Conservation (phyloP, 2,329 filamentous ascomycete species). For the Alternaria alternata region DNA sequence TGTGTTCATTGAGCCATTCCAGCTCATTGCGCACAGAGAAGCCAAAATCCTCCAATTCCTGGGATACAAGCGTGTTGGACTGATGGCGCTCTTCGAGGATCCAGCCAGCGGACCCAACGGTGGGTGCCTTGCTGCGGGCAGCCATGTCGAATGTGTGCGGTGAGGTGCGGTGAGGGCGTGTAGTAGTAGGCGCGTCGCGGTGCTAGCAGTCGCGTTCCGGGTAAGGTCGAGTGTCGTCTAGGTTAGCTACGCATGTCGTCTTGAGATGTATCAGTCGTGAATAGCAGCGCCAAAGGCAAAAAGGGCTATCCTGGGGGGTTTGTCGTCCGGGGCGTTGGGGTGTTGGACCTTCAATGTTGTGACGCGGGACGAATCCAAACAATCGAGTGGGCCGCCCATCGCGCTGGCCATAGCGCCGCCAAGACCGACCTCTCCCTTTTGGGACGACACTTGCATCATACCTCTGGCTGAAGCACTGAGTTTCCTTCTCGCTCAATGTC, state of each 20-base stretch:
- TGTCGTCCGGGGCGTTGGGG: slow-evolving; percentile 21
- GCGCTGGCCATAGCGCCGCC: slow-evolving; percentile 27
- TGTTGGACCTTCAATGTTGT: slow-evolving; percentile 24
- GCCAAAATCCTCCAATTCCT: slow-evolving; percentile 91
- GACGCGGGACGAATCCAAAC: slow-evolving; percentile 30
- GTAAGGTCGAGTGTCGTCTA: slow-evolving; percentile 9
- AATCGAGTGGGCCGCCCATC: slow-evolving; percentile 26
- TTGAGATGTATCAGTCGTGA: slow-evolving; percentile 19
- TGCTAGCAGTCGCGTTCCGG: slow-evolving; percentile 23
- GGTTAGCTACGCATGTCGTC: slow-evolving; percentile 33
- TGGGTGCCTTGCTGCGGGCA: slow-evolving; percentile 49
- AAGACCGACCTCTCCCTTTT: slow-evolving; percentile 14
- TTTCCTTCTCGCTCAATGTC: not conserved
- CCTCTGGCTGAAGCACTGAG: not conserved
- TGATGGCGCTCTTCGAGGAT: slow-evolving; percentile 83
- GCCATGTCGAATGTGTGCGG: slow-evolving; percentile 37
- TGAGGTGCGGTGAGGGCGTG: slow-evolving; percentile 8
- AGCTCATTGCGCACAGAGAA: slow-evolving; percentile 93
- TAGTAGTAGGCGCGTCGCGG: slow-evolving; percentile 37
- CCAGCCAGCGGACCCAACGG: slow-evolving; percentile 86
- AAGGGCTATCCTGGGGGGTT: slow-evolving; percentile 21
- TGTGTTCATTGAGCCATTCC: slow-evolving; percentile 98
- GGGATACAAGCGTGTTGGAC: slow-evolving; percentile 75
- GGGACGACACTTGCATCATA: slow-evolving; percentile 4
- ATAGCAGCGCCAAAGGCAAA: slow-evolving; percentile 17